Base-by-base conservation (phyloP, 2,329 filamentous ascomycete genomes). In the Nemania diffusa region DNA sequence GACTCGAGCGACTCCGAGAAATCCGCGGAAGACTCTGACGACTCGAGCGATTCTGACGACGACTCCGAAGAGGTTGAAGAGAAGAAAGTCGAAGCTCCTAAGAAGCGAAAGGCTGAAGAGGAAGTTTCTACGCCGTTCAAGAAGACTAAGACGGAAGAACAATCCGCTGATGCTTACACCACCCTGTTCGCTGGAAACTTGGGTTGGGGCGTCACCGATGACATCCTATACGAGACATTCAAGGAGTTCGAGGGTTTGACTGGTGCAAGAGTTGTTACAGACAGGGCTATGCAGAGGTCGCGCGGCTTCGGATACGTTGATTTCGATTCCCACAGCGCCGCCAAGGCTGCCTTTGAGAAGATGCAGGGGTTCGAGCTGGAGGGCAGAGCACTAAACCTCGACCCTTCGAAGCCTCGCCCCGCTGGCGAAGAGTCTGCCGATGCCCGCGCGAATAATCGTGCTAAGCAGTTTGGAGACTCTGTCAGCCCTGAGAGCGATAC, bases 291-390 rank as follows among this genome's bases (percentile, higher is more conserved):
- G 76, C 92, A 92, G 76, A 91, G 93, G 78, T 95, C 94, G 81
- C 94, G 94, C 83, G 94, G 93, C 72, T 97, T 97, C 80, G 94
- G 94, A 69, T 97, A 97, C 79, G 92, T 97, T 75, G 94, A 97
- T 84, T 97, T 94, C 81, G 84, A 85, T 78, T 88, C 85, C 73
- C 81, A 86, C 68, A 90, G 87, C 67, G 86, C 88, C 78, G 92
- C 91, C 64, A 86, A 87, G 75, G 90, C 90, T 78, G 93, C 93
- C 63, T 87, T 91, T 73, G 88, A 90, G 75, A 89, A 87, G 76
- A 94, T 92, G 90, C 88, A 93, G 76, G 91, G 89, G 72, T 80
- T 86, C 71, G 90, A 93, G 76, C 82, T 97, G 57, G 92, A 94
- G 74, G 89, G 90, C 69, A 92, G 93, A 75, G 79, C 84, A 71